Evolutionary conservation across 2,329 filamentous ascomycete genomes (phyloP), one percentile per base, ranked within the genome.

Genomic region (Parascedosporium putredinis): DNA sequence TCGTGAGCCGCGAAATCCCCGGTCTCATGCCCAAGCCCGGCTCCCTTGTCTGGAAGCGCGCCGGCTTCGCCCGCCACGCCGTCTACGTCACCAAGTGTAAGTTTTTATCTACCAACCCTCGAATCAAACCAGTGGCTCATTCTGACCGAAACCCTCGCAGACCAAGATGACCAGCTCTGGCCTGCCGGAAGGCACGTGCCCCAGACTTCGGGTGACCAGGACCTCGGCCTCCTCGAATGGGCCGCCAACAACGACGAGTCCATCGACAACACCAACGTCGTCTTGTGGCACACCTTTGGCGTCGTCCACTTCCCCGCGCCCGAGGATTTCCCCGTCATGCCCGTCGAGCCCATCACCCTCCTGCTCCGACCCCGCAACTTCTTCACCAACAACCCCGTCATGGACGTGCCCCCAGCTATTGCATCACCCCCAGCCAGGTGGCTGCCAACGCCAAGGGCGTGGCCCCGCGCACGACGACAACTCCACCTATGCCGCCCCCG

Each of bases 221-320:
- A 84, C 0, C 67, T 70, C 38, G 88, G 88, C 27, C 70, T 94
- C 2, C 83, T 85, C 0, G 74, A 81, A 56, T 91, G 87, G 88
- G 84, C 93, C 56, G 80, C 79, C 22, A 79, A 88, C 53, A 81
- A 85, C 10, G 69, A 69, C 43, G 79, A 77, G 51, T 76, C 71
- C 23, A 81, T 95, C 56, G 86, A 85, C 50, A 85, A 95, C 70
- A 86, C 82, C 1, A 87, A 96, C 62, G 70, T 95, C 25, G 89
- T 96, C 1, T 76, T 95, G 14, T 96, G 89, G 89, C 89, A 95
- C 68, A 95, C 88, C 0, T 96, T 95, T 60, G 90, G 90, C 31
- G 74, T 95, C 31, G 91, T 85, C 1, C 90, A 95, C 63, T 91
- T 95, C 71, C 89, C 90, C 0, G 72, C 86, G 0, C 88, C 89